Evolutionary conservation across 2,329 filamentous ascomycete species (phyloP).

Genomic region (Sclerotinia trifoliorum): DNA sequence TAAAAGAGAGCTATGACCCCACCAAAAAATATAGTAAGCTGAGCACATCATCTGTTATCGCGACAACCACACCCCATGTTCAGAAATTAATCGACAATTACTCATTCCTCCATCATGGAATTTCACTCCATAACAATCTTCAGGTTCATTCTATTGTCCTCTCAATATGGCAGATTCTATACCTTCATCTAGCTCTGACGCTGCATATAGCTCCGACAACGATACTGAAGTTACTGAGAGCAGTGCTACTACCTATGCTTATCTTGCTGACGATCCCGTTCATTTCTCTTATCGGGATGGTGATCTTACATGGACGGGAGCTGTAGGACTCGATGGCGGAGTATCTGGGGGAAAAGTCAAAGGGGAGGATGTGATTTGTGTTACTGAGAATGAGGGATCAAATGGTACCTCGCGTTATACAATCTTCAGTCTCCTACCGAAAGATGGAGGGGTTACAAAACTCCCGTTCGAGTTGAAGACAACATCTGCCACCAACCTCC

Average conservation of each 20-base stretch:
- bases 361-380: constrained; percentile 40
- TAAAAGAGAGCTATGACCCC: background rate
- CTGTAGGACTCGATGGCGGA: constrained; percentile 6
- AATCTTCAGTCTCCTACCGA: constrained; percentile 43
- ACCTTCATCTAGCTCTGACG: constrained; percentile 23
- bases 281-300: constrained; percentile 28
- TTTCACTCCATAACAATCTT: background rate
- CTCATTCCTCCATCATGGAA: constrained; percentile 8
- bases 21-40: constrained; percentile 3
- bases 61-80: constrained; percentile 10
- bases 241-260: constrained; percentile 23
- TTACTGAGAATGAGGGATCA: constrained; percentile 29
- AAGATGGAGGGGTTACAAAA: constrained; percentile 27
- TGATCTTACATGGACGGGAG: constrained; percentile 23
- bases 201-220: constrained; percentile 19
- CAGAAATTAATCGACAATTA: background rate
- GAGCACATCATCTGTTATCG: constrained; percentile 15
- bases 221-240: constrained; percentile 23
- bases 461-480: constrained; percentile 36
- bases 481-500: constrained; percentile 40
- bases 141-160: background rate
- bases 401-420: constrained; percentile 34
- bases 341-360: constrained; percentile 29
- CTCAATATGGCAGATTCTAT: constrained; percentile 18
- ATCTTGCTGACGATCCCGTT: constrained; percentile 18